These are phyloP conservation scores for Grosmannia penicillata DNA, from an alignment of 2,329 filamentous ascomycete species.

Conservation along the genomic window DNA sequence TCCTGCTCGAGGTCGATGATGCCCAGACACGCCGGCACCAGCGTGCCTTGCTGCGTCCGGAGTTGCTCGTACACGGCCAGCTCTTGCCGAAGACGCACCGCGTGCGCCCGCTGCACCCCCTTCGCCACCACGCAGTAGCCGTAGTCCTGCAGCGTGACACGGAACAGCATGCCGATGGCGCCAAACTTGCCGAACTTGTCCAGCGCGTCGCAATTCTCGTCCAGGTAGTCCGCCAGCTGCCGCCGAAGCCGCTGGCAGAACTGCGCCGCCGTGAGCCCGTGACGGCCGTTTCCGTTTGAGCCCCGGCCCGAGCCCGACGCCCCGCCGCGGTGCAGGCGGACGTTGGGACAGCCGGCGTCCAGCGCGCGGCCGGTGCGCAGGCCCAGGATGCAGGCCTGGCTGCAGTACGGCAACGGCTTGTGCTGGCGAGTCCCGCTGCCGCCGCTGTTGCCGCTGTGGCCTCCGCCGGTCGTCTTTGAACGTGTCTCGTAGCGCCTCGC, in stretches of 20 bases:
- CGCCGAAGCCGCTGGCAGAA: neutral
- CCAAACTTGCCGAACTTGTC: neutral
- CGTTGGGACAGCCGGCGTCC: neutral
- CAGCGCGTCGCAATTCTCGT: neutral
- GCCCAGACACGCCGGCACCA: conserved; percentile 1
- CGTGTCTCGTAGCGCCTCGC: neutral
- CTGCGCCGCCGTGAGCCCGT: neutral
- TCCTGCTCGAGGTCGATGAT: neutral
- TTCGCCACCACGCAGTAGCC: conserved; percentile 1
- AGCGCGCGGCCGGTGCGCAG: neutral
- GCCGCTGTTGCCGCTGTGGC: neutral
- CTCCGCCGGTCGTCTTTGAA: neutral
- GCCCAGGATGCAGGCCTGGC: neutral
- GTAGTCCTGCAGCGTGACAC: neutral
- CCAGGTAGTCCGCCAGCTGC: neutral
- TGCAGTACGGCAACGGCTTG: neutral
- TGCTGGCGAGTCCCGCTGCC: neutral
- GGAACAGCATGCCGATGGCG: neutral
- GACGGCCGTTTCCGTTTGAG: neutral
- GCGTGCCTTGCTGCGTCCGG: neutral
- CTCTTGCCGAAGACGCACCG: neutral
- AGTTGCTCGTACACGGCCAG: neutral
- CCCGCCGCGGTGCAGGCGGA: neutral
- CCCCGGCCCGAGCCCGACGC: too few relatives aligned
- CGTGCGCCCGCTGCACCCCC: neutral